These are phyloP conservation scores for Starmerella bombicola DNA, from an alignment of 805 yeast species.

Conservation along the genomic window DNA sequence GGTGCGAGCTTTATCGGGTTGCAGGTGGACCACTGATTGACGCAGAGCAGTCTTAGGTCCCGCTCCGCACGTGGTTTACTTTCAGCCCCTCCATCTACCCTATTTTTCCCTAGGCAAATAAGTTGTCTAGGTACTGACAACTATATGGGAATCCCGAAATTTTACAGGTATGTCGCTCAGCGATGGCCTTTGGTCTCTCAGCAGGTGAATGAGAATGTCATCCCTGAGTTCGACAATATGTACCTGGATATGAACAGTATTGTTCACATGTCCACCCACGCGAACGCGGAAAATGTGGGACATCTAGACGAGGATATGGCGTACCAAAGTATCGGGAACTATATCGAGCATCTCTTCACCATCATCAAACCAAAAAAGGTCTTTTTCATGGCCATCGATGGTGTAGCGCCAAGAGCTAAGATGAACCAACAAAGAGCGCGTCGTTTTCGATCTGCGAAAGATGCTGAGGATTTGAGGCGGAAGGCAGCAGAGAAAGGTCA, in stretches of 20 bases:
- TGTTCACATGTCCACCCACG: conserved; percentile 81
- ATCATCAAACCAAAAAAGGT: conserved; percentile 81
- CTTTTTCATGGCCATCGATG: conserved; percentile 92
- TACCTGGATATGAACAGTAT: conserved; percentile 97
- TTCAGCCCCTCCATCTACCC: too few relatives aligned
- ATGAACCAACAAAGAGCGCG: conserved; percentile 96
- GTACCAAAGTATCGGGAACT: conserved; percentile 82
- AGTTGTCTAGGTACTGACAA: too few relatives aligned
- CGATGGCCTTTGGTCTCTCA: conserved; percentile 97
- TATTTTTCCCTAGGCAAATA: too few relatives aligned
- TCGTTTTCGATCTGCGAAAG: conserved; percentile 83
- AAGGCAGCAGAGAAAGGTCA: conserved; percentile 46
- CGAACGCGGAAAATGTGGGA: conserved; percentile 52
- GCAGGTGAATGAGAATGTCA: conserved; percentile 61
- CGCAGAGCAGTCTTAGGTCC: too few relatives aligned
- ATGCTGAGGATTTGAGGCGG: conserved; percentile 47
- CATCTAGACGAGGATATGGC: conserved; percentile 80
- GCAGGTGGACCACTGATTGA: too few relatives aligned
- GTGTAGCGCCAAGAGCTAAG: conserved; percentile 97
- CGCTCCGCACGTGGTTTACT: too few relatives aligned
- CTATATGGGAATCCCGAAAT: conserved; percentile 93
- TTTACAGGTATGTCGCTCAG: conserved; percentile 91
- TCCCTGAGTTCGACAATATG: conserved; percentile 89
- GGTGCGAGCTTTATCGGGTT: too few relatives aligned
- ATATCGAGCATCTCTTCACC: conserved; percentile 84